A percentile compares a stretch with the other conserved stretches of the same genome.
phyloP scores from a whole-genome alignment of 1,284 basidiomycete species.

The Coniferiporia weirii region DNA sequence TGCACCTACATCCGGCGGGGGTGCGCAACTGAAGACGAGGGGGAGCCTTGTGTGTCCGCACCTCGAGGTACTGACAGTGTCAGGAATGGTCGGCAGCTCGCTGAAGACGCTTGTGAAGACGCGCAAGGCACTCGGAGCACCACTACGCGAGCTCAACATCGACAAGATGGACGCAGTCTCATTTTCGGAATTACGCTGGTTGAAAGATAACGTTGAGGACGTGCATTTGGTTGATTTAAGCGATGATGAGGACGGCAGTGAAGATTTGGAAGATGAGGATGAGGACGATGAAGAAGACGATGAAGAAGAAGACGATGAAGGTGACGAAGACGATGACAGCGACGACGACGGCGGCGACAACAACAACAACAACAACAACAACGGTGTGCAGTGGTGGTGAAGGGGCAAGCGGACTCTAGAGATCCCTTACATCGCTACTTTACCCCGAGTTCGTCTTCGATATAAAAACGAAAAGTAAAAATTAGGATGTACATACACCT shows the following conservation, averaged over 20 bases:
- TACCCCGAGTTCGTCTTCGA: too few relatives aligned
- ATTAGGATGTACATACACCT: too few relatives aligned
- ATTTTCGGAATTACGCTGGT: neutral
- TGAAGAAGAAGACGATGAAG: neutral
- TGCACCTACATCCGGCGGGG: neutral
- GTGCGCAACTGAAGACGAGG: neutral
- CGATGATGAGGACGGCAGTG: constrained; percentile 19
- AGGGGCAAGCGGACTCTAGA: too few relatives aligned
- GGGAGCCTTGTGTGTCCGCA: constrained; percentile 1
- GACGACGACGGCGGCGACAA: too few relatives aligned
- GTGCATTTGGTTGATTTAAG: constrained; percentile 11
- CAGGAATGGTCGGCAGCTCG: constrained; percentile 7
- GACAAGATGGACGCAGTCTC: constrained; percentile 1
- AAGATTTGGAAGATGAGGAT: constrained; percentile 28
- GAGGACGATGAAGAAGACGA: constrained; percentile 13
- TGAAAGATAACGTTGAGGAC: constrained; percentile 1
- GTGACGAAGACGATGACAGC: too few relatives aligned
- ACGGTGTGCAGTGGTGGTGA: too few relatives aligned
- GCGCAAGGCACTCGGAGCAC: constrained; percentile 1
- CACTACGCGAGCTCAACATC: constrained; percentile 9
- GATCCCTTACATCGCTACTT: too few relatives aligned
- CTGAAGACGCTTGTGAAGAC: constrained; percentile 10
- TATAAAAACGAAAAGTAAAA: too few relatives aligned
- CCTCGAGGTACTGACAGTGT: constrained; percentile 7
- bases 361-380: too few relatives aligned